Percentiles rank a stretch among this genome's conserved stretches.
phyloP scores from a whole-genome alignment of 228 moss, liverwort and hornwort species.

The Sphagnum fallax region DNA sequence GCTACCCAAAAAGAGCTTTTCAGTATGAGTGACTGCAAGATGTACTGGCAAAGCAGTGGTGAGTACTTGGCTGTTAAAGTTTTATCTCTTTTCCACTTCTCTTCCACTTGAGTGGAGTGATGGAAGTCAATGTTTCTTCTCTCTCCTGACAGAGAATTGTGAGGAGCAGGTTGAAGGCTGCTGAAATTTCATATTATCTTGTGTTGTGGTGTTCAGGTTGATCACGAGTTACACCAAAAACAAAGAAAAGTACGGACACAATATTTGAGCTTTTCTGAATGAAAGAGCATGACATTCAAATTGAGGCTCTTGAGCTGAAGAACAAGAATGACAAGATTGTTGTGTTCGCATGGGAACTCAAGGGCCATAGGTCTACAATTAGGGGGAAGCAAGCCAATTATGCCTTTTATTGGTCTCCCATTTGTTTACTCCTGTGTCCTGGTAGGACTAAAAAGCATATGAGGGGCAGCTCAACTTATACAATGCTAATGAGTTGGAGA shows the following conservation, averaged over 20 bases:
- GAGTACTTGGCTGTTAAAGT: conserved; percentile 96
- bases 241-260: conserved; percentile 98
- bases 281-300: conserved; percentile 45
- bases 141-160: not conserved
- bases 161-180: not conserved
- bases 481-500: conserved; percentile 91
- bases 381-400: conserved; percentile 98
- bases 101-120: not conserved
- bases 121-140: not conserved
- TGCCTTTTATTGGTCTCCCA: conserved; percentile 85
- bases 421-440: conserved; percentile 82
- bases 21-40: conserved; percentile 95
- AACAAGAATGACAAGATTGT: conserved; percentile 88
- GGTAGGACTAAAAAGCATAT: conserved; percentile 88
- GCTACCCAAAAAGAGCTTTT: conserved; percentile 93
- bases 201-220: conserved; percentile 33
- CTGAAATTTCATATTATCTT: not conserved
- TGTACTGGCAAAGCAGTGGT: conserved; percentile 99
- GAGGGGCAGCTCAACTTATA: conserved; percentile 99
- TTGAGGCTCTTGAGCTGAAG: conserved; percentile 46
- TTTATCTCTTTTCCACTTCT: not conserved
- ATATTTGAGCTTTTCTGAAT: conserved; percentile 97
- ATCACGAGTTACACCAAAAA: conserved; percentile 90
- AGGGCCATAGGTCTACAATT: conserved; percentile 89
- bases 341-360: conserved; percentile 96